A percentile compares a stretch with the other conserved stretches of the same genome.
These are phyloP conservation scores for Phaeosphaeria sp. DNA, from an alignment of 2,329 filamentous ascomycete species.

Conservation along the genomic window DNA sequence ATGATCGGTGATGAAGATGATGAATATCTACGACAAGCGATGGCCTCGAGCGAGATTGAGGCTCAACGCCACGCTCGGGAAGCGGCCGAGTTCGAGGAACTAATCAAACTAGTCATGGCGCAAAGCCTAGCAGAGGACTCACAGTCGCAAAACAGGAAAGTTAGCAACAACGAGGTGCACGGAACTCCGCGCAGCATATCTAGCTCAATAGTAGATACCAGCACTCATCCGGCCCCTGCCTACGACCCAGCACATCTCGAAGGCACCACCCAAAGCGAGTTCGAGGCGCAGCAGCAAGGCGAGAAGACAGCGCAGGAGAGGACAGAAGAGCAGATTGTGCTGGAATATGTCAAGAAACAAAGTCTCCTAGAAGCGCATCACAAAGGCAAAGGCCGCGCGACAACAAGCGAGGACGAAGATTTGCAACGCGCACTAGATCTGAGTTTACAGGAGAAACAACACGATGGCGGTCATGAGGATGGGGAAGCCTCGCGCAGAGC, in stretches of 20 bases:
- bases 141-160: not conserved
- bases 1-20: not conserved
- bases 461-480: not conserved
- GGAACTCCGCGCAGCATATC: not conserved
- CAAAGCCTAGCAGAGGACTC: slow-evolving; percentile 6
- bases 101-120: slow-evolving; percentile 8
- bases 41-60: slow-evolving; percentile 19
- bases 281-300: slow-evolving; percentile 45
- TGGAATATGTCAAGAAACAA: slow-evolving; percentile 79
- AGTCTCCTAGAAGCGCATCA: slow-evolving; percentile 72
- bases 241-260: slow-evolving; percentile 17
- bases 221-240: not conserved
- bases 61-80: slow-evolving; percentile 4
- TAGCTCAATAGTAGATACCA: not conserved
- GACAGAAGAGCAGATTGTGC: slow-evolving; percentile 74
- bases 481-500: not conserved
- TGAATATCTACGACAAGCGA: slow-evolving; percentile 26
- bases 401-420: not conserved
- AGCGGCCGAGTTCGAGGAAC: slow-evolving; percentile 8
- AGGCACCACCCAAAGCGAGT: slow-evolving; percentile 19
- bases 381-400: slow-evolving; percentile 16
- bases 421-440: not conserved
- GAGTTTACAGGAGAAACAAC: not conserved
- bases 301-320: slow-evolving; percentile 42
- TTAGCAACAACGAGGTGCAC: not conserved